Base-by-base conservation (phyloP, 75 land plant species). In the Pseudotsuga menziesii region DNA sequence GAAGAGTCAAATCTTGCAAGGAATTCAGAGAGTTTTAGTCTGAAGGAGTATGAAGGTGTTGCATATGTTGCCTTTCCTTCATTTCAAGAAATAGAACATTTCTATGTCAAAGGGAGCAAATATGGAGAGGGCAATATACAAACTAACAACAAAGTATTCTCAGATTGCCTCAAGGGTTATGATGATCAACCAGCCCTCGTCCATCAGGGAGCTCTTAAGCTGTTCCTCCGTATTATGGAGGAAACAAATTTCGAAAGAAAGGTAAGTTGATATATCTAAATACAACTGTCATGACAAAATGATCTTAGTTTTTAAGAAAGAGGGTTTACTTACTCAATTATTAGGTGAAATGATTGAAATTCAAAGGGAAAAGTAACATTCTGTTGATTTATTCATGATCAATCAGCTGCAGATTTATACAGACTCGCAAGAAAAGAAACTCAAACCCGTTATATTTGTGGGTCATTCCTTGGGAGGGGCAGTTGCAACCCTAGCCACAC, bases 381-480 rank as follows among this genome's bases (percentile, higher is more conserved):
- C 7, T 66, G 44, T 35, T 67, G 35, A 19, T 2, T 4, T 44
- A 22, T 67, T 67, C 52, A 44, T 64, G 71, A 17, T 66, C 41
- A 7, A 67, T 39, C 71, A 36, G 71, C 17, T 67, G 48, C 44
- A 67, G 71, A 6, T 8, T 44, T 44, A 7, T 44, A 44, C 17
- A 5, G n/a, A 35, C 39, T 35, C 20, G 0, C 19, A 19, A 1
- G 7, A 36, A 67, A 67, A 15, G 5, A 67, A 67, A 32, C 52
- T 44, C 52, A 41, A 67, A 36, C n/a, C n/a, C 44, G 36, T 67
- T 67, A 39, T 67, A 2, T 67, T 36, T 36, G 71, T 36, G 41
- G 71, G 71, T 20, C 71, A 67, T 67, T 67, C 71, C 48, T 35
- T 67, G 5, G 71, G 71, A 67, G 71, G 71, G 5, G 39, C 71